These are phyloP conservation scores for Striga hermonthica DNA, from an alignment of 305 asterid genomes.

Conservation along the genomic window DNA sequence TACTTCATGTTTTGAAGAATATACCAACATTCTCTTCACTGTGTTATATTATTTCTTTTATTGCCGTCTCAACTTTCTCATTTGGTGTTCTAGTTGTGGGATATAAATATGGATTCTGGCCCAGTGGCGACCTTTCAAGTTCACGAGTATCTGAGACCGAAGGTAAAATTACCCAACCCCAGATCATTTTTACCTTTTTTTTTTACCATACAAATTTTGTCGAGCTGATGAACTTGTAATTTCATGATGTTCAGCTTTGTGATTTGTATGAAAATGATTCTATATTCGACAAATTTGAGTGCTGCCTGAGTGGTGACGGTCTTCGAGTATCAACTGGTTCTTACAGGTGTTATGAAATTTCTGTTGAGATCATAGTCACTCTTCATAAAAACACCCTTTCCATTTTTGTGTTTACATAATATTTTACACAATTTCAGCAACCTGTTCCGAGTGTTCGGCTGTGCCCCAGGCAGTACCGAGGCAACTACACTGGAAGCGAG, in stretches of 20 bases:
- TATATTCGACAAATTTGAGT: constrained; percentile 93
- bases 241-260: constrained; percentile 61
- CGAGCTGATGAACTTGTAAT: constrained; percentile 36
- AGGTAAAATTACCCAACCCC: constrained; percentile 49
- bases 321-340: constrained; percentile 95
- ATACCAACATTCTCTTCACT: too few species aligned
- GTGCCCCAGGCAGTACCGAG: constrained; percentile 76
- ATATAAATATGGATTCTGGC: constrained; percentile 95
- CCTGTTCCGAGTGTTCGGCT: constrained; percentile 91
- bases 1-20: too few species aligned
- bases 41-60: constrained; percentile 2
- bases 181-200: constrained; percentile 17
- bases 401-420: neutral
- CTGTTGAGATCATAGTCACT: constrained; percentile 13
- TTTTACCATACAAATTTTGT: constrained; percentile 12
- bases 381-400: neutral
- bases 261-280: constrained; percentile 97
- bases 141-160: constrained; percentile 93
- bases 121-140: constrained; percentile 97
- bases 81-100: constrained; percentile 79
- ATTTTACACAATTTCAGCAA: constrained; percentile 53
- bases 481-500: constrained; percentile 93
- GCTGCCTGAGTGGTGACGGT: constrained; percentile 98
- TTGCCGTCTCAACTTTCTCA: constrained; percentile 20
- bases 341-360: constrained; percentile 59